These are phyloP conservation scores for Phycomyces nitens DNA, from an alignment of 192 early-diverging fungal species.

Conservation along the genomic window DNA sequence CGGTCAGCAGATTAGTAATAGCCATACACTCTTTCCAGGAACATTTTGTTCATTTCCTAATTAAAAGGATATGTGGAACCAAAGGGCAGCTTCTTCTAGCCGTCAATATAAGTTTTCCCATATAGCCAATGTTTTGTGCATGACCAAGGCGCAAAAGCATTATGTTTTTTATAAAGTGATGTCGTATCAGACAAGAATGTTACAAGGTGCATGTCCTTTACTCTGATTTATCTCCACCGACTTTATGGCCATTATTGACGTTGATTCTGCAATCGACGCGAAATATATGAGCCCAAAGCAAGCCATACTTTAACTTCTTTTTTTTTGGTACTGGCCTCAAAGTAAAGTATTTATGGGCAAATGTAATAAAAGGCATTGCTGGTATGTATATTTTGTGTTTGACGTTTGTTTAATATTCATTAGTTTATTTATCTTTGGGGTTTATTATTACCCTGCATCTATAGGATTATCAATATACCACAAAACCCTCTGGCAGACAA, in stretches of 20 bases:
- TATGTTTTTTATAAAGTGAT: neutral
- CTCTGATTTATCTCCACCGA: neutral
- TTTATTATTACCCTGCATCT: neutral
- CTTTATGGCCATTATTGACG: neutral
- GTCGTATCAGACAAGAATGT: neutral
- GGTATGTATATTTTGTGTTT: neutral
- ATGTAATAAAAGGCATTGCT: conserved; percentile 8
- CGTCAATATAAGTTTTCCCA: too few relatives aligned
- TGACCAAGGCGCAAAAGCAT: too few relatives aligned
- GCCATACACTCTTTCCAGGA: too few relatives aligned
- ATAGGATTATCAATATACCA: neutral
- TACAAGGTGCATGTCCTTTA: neutral
- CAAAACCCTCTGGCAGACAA: conserved; percentile 2
- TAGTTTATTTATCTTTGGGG: neutral
- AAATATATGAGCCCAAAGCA: conserved; percentile 1
- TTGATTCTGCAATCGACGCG: neutral
- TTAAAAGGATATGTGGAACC: too few relatives aligned
- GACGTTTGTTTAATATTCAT: conserved; percentile 6
- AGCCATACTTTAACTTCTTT: neutral
- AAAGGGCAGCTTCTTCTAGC: too few relatives aligned
- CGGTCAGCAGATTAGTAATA: too few relatives aligned
- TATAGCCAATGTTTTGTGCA: too few relatives aligned
- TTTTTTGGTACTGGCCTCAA: neutral
- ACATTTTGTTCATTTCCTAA: too few relatives aligned
- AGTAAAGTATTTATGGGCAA: neutral